phyloP scores from a whole-genome alignment of 2,329 filamentous ascomycete genomes.

The Chrysoporthe puriensis region DNA sequence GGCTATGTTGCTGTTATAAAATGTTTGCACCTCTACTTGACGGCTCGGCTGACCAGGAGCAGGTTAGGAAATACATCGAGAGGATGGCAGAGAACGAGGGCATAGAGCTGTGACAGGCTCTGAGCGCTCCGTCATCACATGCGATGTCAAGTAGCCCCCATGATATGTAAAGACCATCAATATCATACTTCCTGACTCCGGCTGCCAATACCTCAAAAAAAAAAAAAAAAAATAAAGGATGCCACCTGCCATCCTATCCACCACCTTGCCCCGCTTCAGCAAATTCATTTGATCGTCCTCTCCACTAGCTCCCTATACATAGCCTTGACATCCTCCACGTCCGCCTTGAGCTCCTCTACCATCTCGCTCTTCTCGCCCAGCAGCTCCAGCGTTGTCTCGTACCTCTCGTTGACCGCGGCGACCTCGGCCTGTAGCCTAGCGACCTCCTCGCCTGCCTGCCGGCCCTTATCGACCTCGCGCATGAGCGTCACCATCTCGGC shows the following conservation, averaged over 20 bases:
- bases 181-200: conserved; percentile 22
- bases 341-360: conserved; percentile 86
- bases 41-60: conserved; percentile 17
- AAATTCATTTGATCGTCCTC: conserved; percentile 70
- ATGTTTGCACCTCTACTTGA: conserved; percentile 24
- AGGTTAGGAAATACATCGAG: conserved; percentile 78
- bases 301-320: conserved; percentile 95
- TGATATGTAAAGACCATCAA: conserved; percentile 22
- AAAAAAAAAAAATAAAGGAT: background rate
- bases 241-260: background rate
- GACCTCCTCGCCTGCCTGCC: conserved; percentile 62
- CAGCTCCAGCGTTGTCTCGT: conserved; percentile 91
- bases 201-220: conserved; percentile 10
- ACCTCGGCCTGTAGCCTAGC: conserved; percentile 70
- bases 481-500: conserved; percentile 88
- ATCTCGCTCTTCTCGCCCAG: conserved; percentile 95
- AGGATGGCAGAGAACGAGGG: conserved; percentile 83
- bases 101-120: conserved; percentile 56
- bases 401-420: conserved; percentile 71
- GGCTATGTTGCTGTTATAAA: conserved; percentile 2
- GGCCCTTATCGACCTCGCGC: conserved; percentile 78
- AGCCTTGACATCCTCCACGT: conserved; percentile 90
- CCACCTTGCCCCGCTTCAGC: background rate
- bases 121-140: background rate
- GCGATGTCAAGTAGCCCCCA: background rate